Base-by-base conservation (phyloP, 441 rosid species). In the Dalechampia spathulata region DNA sequence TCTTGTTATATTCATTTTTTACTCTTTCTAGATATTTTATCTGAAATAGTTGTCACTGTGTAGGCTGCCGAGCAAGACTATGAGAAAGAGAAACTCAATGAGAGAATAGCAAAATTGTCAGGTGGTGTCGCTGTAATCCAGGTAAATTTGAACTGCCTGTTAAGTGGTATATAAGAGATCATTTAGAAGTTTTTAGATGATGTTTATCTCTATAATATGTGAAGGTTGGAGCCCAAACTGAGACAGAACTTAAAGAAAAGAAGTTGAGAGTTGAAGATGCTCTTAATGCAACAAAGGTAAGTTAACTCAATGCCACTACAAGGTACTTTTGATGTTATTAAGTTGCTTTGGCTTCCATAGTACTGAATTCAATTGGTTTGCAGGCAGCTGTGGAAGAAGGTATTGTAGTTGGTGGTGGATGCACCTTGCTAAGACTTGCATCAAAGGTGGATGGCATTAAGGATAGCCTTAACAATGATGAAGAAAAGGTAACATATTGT, bases 381-480 rank as follows among this genome's bases (percentile, higher is more conserved):
- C 71, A 83, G 85, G 96, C 96, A 1, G 96, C 98, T 52, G 95
- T 92, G 44, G 96, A 92, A 72, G 98, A 92, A 75, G 98, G 98
- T 64, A 86, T 92, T 63, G 96, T 88, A 20, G 98, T 86, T 62
- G 96, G 96, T 54, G 98, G 98, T 34, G 98, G 96, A 10, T 92
- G 96, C 64, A 81, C 95, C 34, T 59, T 92, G 43, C 66, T 92
- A 65, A 77, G 98, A 66, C 92, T 92, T 36, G 85, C 96, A 20
- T 76, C 85, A 3, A 86, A 78, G 76, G 98, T 92, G 38, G 96
- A 92, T 60, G 78, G 79, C 49, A 84, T 91, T 19, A 91, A 76
- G 72, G 86, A 74, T 13, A 64, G 63, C 21, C 83, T 91, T 25
- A 73, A 63, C 7, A 91, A 86, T 52, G 98, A 86, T 14, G 98